Evolutionary conservation across 2,329 filamentous ascomycete genomes (phyloP), one percentile per base, ranked within the genome.

Genomic region (Aaosphaeria arxii): DNA sequence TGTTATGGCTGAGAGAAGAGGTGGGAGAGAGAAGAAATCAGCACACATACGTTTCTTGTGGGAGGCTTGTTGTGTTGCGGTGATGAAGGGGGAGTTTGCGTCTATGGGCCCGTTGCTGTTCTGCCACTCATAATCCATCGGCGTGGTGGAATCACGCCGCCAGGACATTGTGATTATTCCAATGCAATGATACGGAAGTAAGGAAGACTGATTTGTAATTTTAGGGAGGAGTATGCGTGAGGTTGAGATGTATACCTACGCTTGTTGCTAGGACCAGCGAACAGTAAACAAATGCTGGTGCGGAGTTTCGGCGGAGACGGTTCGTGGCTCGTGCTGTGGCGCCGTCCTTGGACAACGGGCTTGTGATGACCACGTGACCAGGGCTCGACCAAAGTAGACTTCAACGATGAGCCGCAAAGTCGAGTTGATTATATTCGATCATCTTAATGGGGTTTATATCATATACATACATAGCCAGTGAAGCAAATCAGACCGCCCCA

Each of bases 51-150:
- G 70, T 58, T 72, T 73, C 62, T 66, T 68, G 24, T 61, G 63
- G n/a, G 59, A 52, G 31, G 55, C 50, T 46, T 57, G 43, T 24
- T 33, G 53, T 49, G 50, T 59, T 53, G 66, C 53, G 51, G 68
- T 71, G 45, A 72, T 61, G 57, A 78, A 81, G 1, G 77, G 77
- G 36, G 77, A 80, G 43, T 64, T 66, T 30, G 61, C 59, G 58
- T 79, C 75, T 3, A 76, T 53, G 4, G 74, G 73, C 24, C 75
- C 77, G 3, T 62, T 70, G 30, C 67, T 59, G 54, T 78, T 78
- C 46, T 76, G 62, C 57, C 70, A 81, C 57, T 79, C 71, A 63
- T 77, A 81, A 63, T 81, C 78, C 78, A 81, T 81, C 46, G 75
- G 76, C 59, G 63, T 70, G 42, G 72, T 71, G 43, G 75, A 69